Evolutionary conservation across 306 rosid species (phyloP).

Genomic region (Medicago ruthenica): DNA sequence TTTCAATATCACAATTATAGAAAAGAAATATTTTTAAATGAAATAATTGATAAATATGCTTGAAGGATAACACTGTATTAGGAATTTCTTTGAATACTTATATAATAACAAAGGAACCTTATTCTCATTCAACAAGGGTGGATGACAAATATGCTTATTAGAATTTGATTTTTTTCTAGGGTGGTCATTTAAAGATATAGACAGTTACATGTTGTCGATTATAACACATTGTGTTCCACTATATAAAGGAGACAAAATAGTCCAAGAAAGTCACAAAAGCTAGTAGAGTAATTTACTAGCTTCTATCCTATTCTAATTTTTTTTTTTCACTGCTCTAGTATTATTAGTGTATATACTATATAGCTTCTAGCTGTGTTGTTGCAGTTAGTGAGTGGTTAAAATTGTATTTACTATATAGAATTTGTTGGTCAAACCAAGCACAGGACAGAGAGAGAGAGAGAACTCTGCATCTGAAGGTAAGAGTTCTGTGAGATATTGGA

Average conservation of each 20-base stretch:
- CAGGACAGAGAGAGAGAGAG: background rate
- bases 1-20: background rate
- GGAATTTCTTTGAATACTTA: background rate
- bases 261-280: constrained; percentile 21
- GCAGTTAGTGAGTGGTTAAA: background rate
- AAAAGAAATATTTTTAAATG: constrained; percentile 5
- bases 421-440: background rate
- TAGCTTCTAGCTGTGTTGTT: background rate
- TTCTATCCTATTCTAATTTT: background rate
- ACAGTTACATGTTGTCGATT: constrained; percentile 31
- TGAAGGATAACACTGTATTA: constrained; percentile 2
- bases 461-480: background rate
- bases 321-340: background rate
- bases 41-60: constrained; percentile 29
- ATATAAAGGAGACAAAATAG: constrained; percentile 33
- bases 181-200: constrained; percentile 44
- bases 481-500: too few relatives aligned
- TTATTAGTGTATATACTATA: background rate
- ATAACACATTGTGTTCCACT: background rate
- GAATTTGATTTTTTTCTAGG: constrained; percentile 28
- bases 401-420: background rate
- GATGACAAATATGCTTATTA: constrained; percentile 25
- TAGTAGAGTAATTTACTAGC: constrained; percentile 1
- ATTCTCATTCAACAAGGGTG: constrained; percentile 44
- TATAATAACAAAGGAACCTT: constrained; percentile 30